Evolutionary conservation across 1,139 yeast genomes (phyloP).

Genomic region (Hemisphaericaspora xylanilytica): DNA sequence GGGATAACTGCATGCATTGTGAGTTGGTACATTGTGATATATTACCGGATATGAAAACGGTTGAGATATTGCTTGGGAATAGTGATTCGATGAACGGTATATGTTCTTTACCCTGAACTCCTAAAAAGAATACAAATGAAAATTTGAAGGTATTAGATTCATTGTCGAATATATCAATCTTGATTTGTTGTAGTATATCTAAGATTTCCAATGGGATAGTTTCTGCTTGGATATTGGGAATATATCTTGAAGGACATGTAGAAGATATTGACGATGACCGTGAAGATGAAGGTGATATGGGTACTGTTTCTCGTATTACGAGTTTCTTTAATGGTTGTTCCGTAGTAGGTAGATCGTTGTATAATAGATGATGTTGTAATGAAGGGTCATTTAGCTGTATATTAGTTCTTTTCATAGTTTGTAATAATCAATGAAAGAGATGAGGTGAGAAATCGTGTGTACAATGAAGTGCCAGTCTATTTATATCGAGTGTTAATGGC

Average conservation of each 20-base stretch:
- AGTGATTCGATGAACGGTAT: slow-evolving; percentile 12
- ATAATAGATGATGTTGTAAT: background rate
- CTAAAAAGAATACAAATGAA: slow-evolving; percentile 25
- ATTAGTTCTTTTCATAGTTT: slow-evolving; percentile 2
- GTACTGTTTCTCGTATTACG: too few species aligned
- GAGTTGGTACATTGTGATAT: slow-evolving; percentile 10
- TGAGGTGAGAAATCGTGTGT: background rate
- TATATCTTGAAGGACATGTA: slow-evolving; percentile 6
- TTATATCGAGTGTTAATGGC: too few species aligned
- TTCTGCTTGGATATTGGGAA: slow-evolving; percentile 5
- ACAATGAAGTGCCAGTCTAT: background rate
- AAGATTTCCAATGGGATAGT: slow-evolving; percentile 1
- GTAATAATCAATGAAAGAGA: background rate
- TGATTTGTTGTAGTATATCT: slow-evolving; percentile 1
- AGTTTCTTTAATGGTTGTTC: too few species aligned
- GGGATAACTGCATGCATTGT: slow-evolving; percentile 22
- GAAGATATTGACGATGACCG: slow-evolving; percentile 1
- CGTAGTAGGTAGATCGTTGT: background rate
- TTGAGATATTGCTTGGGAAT: slow-evolving; percentile 15
- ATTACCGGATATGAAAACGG: slow-evolving; percentile 14
- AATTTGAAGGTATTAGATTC: slow-evolving; percentile 3
- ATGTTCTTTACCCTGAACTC: slow-evolving; percentile 30
- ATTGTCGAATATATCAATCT: slow-evolving; percentile 1
- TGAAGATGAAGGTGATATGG: slow-evolving; percentile 1
- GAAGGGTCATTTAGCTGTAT: background rate